Evolutionary conservation across 75 land plant species (phyloP), one percentile per base, ranked within the genome.

Genomic region (Pinus albicaulis): DNA sequence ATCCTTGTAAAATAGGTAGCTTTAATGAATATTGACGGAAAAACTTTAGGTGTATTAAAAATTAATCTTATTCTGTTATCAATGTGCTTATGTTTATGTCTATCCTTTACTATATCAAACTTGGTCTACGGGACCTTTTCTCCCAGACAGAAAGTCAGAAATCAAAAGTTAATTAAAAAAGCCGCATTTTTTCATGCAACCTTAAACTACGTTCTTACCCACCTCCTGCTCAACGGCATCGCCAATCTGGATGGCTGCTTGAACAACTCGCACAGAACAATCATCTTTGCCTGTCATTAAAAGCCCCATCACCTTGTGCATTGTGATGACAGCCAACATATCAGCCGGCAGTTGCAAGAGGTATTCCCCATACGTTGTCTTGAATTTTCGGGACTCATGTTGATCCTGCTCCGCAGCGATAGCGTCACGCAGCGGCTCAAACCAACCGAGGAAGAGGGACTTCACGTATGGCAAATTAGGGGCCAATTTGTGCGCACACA

Each of bases 221-320:
- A 94, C 99, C 95, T 96, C 99, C 52, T 96, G 83, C 71, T 96
- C 99, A 74, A 96, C 84, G 59, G 98, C 95, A 76, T 94, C 98
- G 11, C 99, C 99, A 53, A 96, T 82, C 0, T 60, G 68, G 59
- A 80, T 59, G 23, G 93, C 91, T 15, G 99, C 93, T 11, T 76
- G 77, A 16, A 90, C 84, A 14, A 96, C 92, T 68, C 87, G 77
- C 3, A 76, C 84, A 74, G 81, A 65, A 3, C 91, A 91, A 72
- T 68, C 20, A 3, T 76, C 90, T 16, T 60, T 76, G 1, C 83
- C 86, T 3, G 83, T 80, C 91, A 96, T 87, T 70, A 96, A 31
- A 80, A 95, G 31, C 56, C 89, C 92, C 90, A 90, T 85, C 77
- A 95, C 53, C 73, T 89, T 88, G 76, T 96, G 99, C 99, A 96